Evolutionary conservation across 768 basidiomycete genomes (phyloP).

Genomic region (Amanita molliuscula): DNA sequence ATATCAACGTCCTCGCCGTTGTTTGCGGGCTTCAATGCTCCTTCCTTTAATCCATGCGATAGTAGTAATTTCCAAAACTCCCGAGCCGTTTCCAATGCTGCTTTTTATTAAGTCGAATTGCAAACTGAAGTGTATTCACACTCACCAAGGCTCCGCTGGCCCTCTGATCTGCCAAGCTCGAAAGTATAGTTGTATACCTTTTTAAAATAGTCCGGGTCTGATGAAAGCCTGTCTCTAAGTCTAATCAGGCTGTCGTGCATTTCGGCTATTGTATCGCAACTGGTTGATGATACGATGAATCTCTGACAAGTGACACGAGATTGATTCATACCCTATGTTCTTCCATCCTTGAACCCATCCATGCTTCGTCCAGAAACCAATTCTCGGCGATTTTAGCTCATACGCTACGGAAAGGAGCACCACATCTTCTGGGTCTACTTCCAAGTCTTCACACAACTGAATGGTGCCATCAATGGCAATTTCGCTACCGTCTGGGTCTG

Average conservation of each 20-base stretch:
- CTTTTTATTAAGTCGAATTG: not conserved
- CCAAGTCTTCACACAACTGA: constrained; percentile 59
- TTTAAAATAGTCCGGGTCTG: constrained; percentile 60
- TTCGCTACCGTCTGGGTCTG: constrained; percentile 49
- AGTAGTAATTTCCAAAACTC: constrained; percentile 76
- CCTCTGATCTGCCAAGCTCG: constrained; percentile 63
- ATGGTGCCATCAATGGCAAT: constrained; percentile 78
- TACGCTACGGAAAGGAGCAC: constrained; percentile 75
- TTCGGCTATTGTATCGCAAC: constrained; percentile 51
- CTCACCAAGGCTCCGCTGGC: constrained; percentile 73
- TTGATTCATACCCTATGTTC: constrained; percentile 36
- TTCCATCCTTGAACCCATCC: constrained; percentile 84
- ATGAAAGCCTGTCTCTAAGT: constrained; percentile 49
- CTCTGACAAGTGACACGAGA: not conserved
- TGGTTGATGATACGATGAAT: constrained; percentile 15
- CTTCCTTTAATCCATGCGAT: constrained; percentile 57
- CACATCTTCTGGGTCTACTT: constrained; percentile 68
- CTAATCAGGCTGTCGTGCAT: constrained; percentile 50
- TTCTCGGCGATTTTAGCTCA: constrained; percentile 63
- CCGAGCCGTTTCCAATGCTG: constrained; percentile 45
- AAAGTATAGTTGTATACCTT: constrained; percentile 77
- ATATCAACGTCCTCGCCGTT: constrained; percentile 36
- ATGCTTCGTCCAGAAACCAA: constrained; percentile 62
- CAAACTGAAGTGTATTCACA: constrained; percentile 7
- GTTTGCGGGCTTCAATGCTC: constrained; percentile 38